A percentile compares a stretch with the other conserved stretches of the same genome.
phyloP scores from a whole-genome alignment of 805 yeast genomes.

The Yarrowia sp. region DNA sequence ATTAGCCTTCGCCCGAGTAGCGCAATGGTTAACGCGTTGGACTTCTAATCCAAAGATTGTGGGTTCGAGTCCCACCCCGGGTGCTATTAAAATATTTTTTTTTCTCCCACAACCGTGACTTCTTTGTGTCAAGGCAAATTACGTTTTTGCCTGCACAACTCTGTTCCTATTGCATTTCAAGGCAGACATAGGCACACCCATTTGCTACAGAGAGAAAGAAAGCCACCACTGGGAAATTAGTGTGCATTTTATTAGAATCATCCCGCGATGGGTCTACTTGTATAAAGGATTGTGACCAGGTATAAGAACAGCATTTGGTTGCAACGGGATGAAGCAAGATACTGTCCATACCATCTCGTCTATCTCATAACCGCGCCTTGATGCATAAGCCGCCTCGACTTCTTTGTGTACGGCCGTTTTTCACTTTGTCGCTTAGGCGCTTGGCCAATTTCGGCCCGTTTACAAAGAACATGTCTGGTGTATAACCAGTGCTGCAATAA shows the following conservation, averaged over 20 bases:
- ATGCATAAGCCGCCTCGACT: background rate
- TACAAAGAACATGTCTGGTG: background rate
- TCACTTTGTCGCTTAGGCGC: too few species aligned
- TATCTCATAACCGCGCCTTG: background rate
- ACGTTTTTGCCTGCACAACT: conserved; percentile 14
- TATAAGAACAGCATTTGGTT: too few species aligned
- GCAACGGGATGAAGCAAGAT: too few species aligned
- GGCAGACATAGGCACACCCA: background rate
- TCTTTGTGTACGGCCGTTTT: too few species aligned
- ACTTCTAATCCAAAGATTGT: conserved; percentile 44
- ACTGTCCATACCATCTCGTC: too few species aligned
- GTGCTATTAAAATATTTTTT: conserved; percentile 18
- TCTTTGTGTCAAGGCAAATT: background rate
- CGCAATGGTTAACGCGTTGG: conserved; percentile 45
- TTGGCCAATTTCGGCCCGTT: background rate
- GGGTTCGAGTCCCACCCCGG: conserved; percentile 48
- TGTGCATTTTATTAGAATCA: background rate
- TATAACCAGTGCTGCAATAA: background rate
- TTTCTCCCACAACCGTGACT: background rate
- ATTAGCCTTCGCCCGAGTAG: conserved; percentile 40
- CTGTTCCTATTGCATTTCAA: background rate
- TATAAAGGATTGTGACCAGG: background rate
- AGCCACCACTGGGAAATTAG: background rate
- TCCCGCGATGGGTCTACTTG: background rate
- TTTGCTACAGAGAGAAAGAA: background rate